Conservation (phyloP, 2,329 filamentous ascomycete genomes). For the Paecilomyces dactylethromorphus region DNA sequence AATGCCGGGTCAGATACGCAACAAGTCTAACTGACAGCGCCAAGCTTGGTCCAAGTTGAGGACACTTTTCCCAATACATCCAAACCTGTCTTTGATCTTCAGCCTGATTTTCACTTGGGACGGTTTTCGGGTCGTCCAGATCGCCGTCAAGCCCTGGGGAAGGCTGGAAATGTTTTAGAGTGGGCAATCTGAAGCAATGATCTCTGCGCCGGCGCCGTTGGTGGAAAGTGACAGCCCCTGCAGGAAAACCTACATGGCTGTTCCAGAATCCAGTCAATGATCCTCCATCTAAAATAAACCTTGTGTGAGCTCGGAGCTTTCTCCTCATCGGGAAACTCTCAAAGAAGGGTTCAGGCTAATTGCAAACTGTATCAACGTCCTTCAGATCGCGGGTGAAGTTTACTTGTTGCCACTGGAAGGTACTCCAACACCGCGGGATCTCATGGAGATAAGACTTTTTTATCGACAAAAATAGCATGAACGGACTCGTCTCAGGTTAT, state of each 20-base stretch:
- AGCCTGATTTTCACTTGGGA: not conserved
- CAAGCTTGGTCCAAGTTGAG: not conserved
- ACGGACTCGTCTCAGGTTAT: not conserved
- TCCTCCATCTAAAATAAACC: slow-evolving; percentile 2
- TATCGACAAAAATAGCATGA: not conserved
- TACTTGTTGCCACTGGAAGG: not conserved
- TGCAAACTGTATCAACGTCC: not conserved
- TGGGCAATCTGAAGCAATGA: slow-evolving; percentile 11
- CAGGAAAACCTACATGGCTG: not conserved
- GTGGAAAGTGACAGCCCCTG: slow-evolving; percentile 1
- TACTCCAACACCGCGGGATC: not conserved
- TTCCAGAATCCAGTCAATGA: slow-evolving; percentile 8
- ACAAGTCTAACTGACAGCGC: not conserved
- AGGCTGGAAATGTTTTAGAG: not conserved
- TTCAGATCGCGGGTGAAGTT: not conserved
- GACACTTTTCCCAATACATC: not conserved
- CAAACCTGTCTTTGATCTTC: not conserved
- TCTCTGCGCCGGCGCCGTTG: not conserved
- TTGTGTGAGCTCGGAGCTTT: slow-evolving; percentile 12
- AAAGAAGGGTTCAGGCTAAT: not conserved
- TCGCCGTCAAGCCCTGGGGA: not conserved
- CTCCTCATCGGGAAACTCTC: slow-evolving; percentile 13
- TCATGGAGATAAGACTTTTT: not conserved
- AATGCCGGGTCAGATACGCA: not conserved
- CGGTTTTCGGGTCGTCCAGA: not conserved